These are phyloP conservation scores for Fusarium begoniae DNA, from an alignment of 2,329 filamentous ascomycete genomes.

Conservation along the genomic window DNA sequence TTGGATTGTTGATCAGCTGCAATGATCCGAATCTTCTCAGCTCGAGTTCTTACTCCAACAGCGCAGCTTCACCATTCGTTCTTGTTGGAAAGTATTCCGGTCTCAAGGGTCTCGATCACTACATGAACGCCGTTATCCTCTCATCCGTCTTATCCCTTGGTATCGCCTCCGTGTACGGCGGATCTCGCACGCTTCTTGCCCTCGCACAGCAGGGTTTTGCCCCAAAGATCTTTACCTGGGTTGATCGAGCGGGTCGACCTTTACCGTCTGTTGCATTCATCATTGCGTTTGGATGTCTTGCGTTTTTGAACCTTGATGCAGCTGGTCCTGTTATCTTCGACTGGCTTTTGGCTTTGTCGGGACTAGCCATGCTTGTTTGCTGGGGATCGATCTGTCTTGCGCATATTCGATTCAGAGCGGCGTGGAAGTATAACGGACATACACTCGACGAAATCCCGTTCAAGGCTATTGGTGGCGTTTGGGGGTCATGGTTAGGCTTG, in stretches of 20 bases:
- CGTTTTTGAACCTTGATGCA: slow-evolving; percentile 56
- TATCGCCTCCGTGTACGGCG: slow-evolving; percentile 63
- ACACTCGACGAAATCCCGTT: slow-evolving; percentile 72
- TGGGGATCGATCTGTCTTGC: slow-evolving; percentile 71
- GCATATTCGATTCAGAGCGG: slow-evolving; percentile 72
- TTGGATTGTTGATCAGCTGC: slow-evolving; percentile 56
- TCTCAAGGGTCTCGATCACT: slow-evolving; percentile 58
- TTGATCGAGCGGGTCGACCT: slow-evolving; percentile 63
- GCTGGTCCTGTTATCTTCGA: slow-evolving; percentile 64
- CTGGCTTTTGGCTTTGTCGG: slow-evolving; percentile 72
- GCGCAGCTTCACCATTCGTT: slow-evolving; percentile 58
- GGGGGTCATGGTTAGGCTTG: slow-evolving; percentile 73
- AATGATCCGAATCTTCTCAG: slow-evolving; percentile 55
- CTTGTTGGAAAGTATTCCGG: slow-evolving; percentile 59
- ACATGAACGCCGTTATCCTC: slow-evolving; percentile 65
- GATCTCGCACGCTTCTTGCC: slow-evolving; percentile 63
- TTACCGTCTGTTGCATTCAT: slow-evolving; percentile 56
- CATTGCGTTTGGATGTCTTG: slow-evolving; percentile 58
- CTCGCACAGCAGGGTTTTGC: slow-evolving; percentile 65
- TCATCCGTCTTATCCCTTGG: slow-evolving; percentile 64
- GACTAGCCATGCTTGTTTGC: slow-evolving; percentile 69
- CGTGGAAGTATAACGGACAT: slow-evolving; percentile 67
- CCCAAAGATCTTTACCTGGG: slow-evolving; percentile 62
- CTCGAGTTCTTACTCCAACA: slow-evolving; percentile 27
- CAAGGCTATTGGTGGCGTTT: slow-evolving; percentile 65